Evolutionary conservation across 2,329 filamentous ascomycete genomes (phyloP).

Genomic region (Tolypocladium tropicale): DNA sequence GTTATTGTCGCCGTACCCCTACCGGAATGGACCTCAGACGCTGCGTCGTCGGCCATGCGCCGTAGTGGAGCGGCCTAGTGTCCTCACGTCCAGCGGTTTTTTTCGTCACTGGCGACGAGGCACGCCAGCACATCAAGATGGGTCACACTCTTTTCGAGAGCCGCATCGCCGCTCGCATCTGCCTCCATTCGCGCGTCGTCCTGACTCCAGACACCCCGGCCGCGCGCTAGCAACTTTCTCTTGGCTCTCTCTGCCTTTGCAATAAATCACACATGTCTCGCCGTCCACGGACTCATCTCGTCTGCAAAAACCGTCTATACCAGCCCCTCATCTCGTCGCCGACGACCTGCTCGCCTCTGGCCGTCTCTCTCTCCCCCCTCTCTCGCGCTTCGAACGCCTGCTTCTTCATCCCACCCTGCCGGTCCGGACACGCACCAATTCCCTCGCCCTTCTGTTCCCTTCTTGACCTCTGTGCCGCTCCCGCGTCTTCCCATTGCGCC

Average conservation of each 20-base stretch:
- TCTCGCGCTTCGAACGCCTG: too few species aligned
- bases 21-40: constrained; percentile 4
- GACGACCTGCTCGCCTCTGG: not conserved
- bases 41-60: constrained; percentile 25
- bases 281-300: constrained; percentile 41
- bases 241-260: constrained; percentile 29
- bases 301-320: constrained; percentile 26
- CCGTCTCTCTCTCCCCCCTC: not conserved
- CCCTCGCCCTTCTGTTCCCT: not conserved
- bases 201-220: constrained; percentile 34
- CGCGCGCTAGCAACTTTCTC: constrained; percentile 34
- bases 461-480: not conserved
- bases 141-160: constrained; percentile 54
- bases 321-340: not conserved
- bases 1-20: not conserved
- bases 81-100: constrained; percentile 49
- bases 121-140: constrained; percentile 86
- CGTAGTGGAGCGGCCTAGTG: constrained; percentile 53
- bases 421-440: not conserved
- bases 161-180: constrained; percentile 56
- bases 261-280: constrained; percentile 57
- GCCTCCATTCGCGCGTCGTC: constrained; percentile 23
- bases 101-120: constrained; percentile 68
- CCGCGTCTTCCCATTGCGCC: not conserved
- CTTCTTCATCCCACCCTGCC: not conserved